Percentiles rank a stretch among this genome's conserved stretches.
Evolutionary conservation across 768 basidiomycete genomes (phyloP).

Genomic region (Mycena filopes): DNA sequence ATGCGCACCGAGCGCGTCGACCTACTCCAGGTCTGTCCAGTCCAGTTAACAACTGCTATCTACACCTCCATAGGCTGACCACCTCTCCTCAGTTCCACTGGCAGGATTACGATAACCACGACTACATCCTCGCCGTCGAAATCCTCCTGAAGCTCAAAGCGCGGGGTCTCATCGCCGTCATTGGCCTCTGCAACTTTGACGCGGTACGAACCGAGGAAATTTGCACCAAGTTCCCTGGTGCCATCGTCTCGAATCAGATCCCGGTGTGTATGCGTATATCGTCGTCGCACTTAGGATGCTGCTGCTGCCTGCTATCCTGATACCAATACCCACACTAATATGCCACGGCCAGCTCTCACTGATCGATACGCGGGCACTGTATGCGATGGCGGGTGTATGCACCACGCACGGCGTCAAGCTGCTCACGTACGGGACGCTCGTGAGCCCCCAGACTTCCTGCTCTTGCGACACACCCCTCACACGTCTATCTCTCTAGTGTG

Average conservation of each 20-base stretch:
- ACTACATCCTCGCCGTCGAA: conserved; percentile 56
- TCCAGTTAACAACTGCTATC: conserved; percentile 18
- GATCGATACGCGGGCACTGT: conserved; percentile 80
- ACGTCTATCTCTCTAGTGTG: conserved; percentile 62
- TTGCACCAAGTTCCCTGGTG: conserved; percentile 74
- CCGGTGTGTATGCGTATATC: conserved; percentile 72
- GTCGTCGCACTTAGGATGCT: conserved; percentile 13
- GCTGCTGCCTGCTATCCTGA: conserved; percentile 10
- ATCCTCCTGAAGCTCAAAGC: conserved; percentile 68
- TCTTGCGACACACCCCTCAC: too few relatives aligned
- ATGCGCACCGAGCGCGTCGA: conserved; percentile 72
- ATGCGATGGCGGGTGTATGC: conserved; percentile 83
- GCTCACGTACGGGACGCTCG: conserved; percentile 82
- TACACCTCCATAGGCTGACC: background rate
- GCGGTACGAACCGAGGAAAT: conserved; percentile 80
- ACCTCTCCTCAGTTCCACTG: conserved; percentile 72
- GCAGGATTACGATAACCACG: conserved; percentile 70
- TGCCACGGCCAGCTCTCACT: conserved; percentile 71
- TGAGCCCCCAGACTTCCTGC: conserved; percentile 44
- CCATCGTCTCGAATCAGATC: conserved; percentile 85
- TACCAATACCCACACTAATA: conserved; percentile 16
- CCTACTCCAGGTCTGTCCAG: conserved; percentile 69
- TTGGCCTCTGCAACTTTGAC: conserved; percentile 89
- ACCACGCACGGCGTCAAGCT: conserved; percentile 77
- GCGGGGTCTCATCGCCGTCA: conserved; percentile 67